Evolutionary conservation across 2,329 filamentous ascomycete genomes (phyloP), one percentile per base, ranked within the genome.

Genomic region (Dothistroma pini): DNA sequence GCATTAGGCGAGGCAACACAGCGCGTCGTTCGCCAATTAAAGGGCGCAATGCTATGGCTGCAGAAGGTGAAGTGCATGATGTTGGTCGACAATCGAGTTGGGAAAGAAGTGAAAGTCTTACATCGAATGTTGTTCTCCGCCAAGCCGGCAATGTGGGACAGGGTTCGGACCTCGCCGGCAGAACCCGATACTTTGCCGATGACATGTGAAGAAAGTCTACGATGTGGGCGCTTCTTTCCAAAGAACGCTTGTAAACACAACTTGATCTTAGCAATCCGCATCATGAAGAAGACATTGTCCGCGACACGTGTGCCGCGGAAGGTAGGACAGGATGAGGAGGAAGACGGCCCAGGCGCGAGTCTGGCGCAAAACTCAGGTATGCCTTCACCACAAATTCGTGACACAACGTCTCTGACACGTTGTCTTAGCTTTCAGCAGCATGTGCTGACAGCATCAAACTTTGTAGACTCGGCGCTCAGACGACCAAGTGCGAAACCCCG

Each of bases 291-390:
- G 65, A 77, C 81, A 9, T 83, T 84, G 65, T 79, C 78, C 48
- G 80, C 80, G 63, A 78, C 83, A 57, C 80, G 85, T 65, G 92
- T 95, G 68, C 87, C 90, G 52, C 88, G 90, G 66, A 89, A 92
- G 70, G 89, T 96, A 68, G 88, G 86, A 52, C 81, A 85, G 48
- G 89, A 91, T 50, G 85, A 87, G 12, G 86, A 90, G 3, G 87
- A 87, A 44, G 72, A 60, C 62, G 73, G 47, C 63, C 52, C 56
- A n/a, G 59, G 57, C 44, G 61, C 50, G 41, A 35, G 61, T 35
- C 10, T 29, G 25, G 29, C 51, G 54, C 64, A 66, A 52, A 48
- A 48, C 32, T 54, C 69, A 69, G 71, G 70, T 72, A 69, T 63
- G 34, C 29, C 47, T 31, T 29, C 12, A 31, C 22, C 29, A 10